Evolutionary conservation across 2,329 filamentous ascomycete genomes (phyloP).

Genomic region (Epichloe coenophiala): DNA sequence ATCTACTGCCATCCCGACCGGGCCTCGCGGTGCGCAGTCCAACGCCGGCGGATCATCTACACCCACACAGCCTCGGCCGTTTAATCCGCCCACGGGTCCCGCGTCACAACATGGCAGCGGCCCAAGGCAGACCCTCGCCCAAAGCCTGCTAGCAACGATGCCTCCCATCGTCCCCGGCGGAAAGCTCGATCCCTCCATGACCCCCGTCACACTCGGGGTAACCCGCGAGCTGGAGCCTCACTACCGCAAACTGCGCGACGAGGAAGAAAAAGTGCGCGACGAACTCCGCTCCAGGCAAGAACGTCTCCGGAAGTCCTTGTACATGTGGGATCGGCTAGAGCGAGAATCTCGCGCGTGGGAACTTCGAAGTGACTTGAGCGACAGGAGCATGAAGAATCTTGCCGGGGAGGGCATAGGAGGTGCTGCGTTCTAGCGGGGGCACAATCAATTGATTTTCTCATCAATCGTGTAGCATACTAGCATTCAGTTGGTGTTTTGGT

Average conservation of each 20-base stretch:
- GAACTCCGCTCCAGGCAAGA: conserved; percentile 41
- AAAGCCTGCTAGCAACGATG: conserved; percentile 37
- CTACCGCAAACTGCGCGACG: conserved; percentile 39
- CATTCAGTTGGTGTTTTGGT: too few relatives aligned
- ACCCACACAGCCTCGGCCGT: conserved; percentile 30
- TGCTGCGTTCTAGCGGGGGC: conserved; percentile 32
- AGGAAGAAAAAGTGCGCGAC: conserved; percentile 42
- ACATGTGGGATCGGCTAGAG: conserved; percentile 39
- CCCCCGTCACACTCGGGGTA: conserved; percentile 32
- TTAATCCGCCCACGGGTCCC: conserved; percentile 47
- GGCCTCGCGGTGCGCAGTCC: conserved; percentile 25
- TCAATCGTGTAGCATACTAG: not conserved
- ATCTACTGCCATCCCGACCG: conserved; percentile 32
- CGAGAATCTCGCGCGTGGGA: conserved; percentile 40
- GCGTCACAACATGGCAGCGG: conserved; percentile 23
- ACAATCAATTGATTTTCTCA: too few relatives aligned
- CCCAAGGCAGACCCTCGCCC: conserved; percentile 33
- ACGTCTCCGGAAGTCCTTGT: conserved; percentile 37
- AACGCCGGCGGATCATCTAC: conserved; percentile 24
- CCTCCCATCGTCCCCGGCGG: conserved; percentile 40
- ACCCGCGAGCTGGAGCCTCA: conserved; percentile 41
- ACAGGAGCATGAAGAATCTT: conserved; percentile 42
- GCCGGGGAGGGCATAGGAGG: conserved; percentile 42
- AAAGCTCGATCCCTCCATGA: conserved; percentile 34
- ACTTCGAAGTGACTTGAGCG: conserved; percentile 41